A percentile compares a stretch with the other conserved stretches of the same genome.
Evolutionary conservation across 1,284 basidiomycete species (phyloP).

Genomic region (Pascua guehoae): DNA sequence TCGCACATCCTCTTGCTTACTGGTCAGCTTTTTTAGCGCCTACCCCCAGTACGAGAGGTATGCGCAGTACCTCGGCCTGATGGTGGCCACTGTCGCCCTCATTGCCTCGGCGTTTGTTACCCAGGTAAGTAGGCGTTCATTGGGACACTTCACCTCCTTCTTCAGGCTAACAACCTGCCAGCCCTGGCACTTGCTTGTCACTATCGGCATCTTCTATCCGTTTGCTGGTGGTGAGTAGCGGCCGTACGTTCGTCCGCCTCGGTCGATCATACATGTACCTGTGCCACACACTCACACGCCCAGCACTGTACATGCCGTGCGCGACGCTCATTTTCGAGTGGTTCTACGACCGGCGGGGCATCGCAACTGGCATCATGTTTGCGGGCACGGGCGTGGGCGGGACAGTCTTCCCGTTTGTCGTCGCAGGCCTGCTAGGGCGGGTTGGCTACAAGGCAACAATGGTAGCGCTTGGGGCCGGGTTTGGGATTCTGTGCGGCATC

Average conservation of each 20-base stretch:
- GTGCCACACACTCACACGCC: background rate
- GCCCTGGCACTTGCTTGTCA: slow-evolving; percentile 44
- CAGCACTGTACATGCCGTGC: slow-evolving; percentile 44
- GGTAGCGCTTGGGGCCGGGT: slow-evolving; percentile 40
- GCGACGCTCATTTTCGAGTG: slow-evolving; percentile 46
- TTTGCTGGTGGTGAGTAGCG: slow-evolving; percentile 30
- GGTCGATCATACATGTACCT: background rate
- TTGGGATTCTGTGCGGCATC: slow-evolving; percentile 27
- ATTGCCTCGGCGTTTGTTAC: slow-evolving; percentile 37
- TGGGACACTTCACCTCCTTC: too few relatives aligned
- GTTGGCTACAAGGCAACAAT: slow-evolving; percentile 47
- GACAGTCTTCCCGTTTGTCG: slow-evolving; percentile 43
- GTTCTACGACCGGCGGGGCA: slow-evolving; percentile 42
- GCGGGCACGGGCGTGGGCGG: slow-evolving; percentile 46
- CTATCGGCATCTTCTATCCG: slow-evolving; percentile 43
- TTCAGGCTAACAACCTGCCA: too few relatives aligned
- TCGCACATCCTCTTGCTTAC: background rate
- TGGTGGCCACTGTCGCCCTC: slow-evolving; percentile 23
- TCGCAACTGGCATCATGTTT: slow-evolving; percentile 46
- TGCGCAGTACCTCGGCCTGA: slow-evolving; percentile 33
- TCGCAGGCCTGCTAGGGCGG: slow-evolving; percentile 31
- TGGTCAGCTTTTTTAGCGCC: slow-evolving; percentile 29
- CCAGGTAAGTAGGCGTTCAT: background rate
- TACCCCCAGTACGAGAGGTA: slow-evolving; percentile 26
- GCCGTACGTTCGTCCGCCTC: too few relatives aligned